Evolutionary conservation across 129 eudicot genomes (phyloP).

Genomic region (Escallonia herrerae): DNA sequence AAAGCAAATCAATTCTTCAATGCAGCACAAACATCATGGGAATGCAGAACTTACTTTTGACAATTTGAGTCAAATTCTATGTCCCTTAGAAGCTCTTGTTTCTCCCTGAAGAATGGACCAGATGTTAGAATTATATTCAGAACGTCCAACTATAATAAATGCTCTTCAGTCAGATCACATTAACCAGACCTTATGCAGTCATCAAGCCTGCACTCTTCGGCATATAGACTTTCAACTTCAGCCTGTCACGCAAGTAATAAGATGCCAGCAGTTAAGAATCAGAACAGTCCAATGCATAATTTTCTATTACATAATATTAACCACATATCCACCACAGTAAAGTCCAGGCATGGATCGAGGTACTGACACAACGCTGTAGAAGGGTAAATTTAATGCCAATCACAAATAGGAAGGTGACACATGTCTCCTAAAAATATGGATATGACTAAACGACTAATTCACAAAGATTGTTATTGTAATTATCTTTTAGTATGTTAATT

Average conservation of each 20-base stretch:
- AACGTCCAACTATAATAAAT: not conserved
- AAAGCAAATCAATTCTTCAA: slow-evolving; percentile 1
- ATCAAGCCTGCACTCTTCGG: slow-evolving; percentile 55
- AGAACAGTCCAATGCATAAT: not conserved
- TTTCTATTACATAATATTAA: no score
- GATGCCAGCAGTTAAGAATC: not conserved
- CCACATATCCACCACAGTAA: no score
- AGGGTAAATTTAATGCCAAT: no score
- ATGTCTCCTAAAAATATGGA: no score
- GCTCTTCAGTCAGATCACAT: not conserved
- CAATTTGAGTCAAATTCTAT: slow-evolving; percentile 29
- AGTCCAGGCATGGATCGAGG: no score
- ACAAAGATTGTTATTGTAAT: no score
- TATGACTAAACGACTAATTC: no score
- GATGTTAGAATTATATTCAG: slow-evolving; percentile 14
- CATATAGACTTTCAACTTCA: slow-evolving; percentile 40
- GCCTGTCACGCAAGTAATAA: slow-evolving; percentile 35
- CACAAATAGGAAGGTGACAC: no score
- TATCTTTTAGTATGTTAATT: no score
- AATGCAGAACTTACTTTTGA: slow-evolving; percentile 42
- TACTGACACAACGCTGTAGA: no score
- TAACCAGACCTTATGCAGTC: slow-evolving; percentile 59
- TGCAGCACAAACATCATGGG: slow-evolving; percentile 7
- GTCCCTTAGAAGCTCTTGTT: slow-evolving; percentile 35
- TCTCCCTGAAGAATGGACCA: slow-evolving; percentile 45